These are phyloP conservation scores for Yamadazyma ubonensis DNA, from an alignment of 805 yeast genomes.

Conservation along the genomic window DNA sequence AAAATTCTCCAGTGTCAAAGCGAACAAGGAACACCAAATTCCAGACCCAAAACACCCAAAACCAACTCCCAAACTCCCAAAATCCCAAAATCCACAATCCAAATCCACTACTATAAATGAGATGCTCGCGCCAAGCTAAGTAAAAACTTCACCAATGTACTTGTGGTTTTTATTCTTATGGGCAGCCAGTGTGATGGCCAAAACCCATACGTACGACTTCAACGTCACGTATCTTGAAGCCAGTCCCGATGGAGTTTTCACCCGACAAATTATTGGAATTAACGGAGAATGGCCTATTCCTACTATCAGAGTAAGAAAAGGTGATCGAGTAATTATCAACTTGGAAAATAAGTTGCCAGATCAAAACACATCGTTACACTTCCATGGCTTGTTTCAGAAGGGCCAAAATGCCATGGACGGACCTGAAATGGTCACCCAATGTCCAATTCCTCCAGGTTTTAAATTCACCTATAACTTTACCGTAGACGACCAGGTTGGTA, in stretches of 20 bases:
- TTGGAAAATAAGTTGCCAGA: conserved; percentile 34
- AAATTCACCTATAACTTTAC: conserved; percentile 40
- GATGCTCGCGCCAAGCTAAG: too few relatives aligned
- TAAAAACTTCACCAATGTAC: too few relatives aligned
- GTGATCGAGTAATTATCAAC: conserved; percentile 42
- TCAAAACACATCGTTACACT: conserved; percentile 41
- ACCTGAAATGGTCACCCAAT: conserved; percentile 46
- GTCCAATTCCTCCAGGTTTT: conserved; percentile 43
- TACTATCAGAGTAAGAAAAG: conserved; percentile 32
- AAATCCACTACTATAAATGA: too few relatives aligned
- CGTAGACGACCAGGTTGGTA: conserved; percentile 35
- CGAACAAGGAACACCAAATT: too few relatives aligned
- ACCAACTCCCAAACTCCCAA: too few relatives aligned
- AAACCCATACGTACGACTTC: conserved; percentile 35
- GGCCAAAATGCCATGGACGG: conserved; percentile 45
- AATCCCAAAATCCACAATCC: too few relatives aligned
- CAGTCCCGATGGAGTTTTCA: conserved; percentile 57
- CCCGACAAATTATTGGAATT: conserved; percentile 56
- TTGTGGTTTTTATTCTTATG: background rate
- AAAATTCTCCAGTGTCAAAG: too few relatives aligned
- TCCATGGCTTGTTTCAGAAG: conserved; percentile 45
- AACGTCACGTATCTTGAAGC: conserved; percentile 40
- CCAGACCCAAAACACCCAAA: too few relatives aligned
- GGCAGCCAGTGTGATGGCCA: conserved; percentile 14
- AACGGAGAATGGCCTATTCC: conserved; percentile 51